Evolutionary conservation across 192 early-diverging fungal species (phyloP).

Genomic region (Phlyctochytrium arcticum): DNA sequence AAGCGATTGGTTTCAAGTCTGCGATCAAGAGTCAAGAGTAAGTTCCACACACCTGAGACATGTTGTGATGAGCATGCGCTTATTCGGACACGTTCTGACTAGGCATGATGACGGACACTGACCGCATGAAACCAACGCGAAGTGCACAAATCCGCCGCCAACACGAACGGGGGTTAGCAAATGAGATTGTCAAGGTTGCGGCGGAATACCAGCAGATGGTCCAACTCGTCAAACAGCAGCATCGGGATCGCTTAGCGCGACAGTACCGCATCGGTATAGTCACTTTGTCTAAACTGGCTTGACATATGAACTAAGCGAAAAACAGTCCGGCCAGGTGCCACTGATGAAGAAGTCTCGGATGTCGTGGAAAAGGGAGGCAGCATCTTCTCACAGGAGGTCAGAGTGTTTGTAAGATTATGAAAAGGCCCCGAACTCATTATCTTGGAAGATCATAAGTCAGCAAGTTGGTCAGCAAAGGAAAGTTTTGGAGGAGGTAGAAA

Average conservation of each 20-base stretch:
- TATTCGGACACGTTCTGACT: not conserved
- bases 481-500: not conserved
- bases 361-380: constrained; percentile 48
- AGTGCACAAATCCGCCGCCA: not conserved
- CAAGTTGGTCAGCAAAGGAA: not conserved
- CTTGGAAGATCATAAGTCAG: not conserved
- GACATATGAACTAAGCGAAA: not conserved
- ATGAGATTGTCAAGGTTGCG: not conserved
- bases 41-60: not conserved
- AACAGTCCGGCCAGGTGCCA: constrained; percentile 48
- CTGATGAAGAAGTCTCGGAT: constrained; percentile 48
- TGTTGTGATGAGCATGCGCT: not conserved
- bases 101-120: not conserved
- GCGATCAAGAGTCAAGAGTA: not conserved
- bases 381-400: constrained; percentile 48
- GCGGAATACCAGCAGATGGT: not conserved
- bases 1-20: not conserved
- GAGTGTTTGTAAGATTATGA: not conserved
- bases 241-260: not conserved
- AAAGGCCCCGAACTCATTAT: too few species aligned
- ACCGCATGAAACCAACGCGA: not conserved
- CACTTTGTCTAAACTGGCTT: not conserved
- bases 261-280: not conserved
- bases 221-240: not conserved
- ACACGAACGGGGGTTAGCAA: not conserved